A percentile compares a stretch with the other conserved stretches of the same genome.
Evolutionary conservation across 768 basidiomycete species (phyloP).

Genomic region (Ramaria rubella): DNA sequence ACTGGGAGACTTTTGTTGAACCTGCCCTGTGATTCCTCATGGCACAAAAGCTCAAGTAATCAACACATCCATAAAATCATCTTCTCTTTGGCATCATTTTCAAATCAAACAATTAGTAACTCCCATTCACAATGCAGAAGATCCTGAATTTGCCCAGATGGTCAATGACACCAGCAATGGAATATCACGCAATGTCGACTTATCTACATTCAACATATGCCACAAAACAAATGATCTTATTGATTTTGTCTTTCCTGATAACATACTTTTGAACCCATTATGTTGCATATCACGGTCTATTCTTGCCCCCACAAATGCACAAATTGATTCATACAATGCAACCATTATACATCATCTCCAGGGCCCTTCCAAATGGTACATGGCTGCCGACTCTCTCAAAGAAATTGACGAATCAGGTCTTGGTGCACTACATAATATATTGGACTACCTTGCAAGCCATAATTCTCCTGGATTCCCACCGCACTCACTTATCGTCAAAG

Average conservation of each 20-base stretch:
- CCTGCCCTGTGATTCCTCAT: slow-evolving; percentile 30
- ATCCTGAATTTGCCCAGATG: slow-evolving; percentile 29
- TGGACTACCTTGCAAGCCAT: too few species aligned
- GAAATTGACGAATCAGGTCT: slow-evolving; percentile 17
- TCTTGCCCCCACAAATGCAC: slow-evolving; percentile 32
- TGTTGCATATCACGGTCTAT: slow-evolving; percentile 27
- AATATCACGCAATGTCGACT: slow-evolving; percentile 18
- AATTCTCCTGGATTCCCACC: too few species aligned
- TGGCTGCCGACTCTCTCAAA: slow-evolving; percentile 21
- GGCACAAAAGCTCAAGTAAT: slow-evolving; percentile 26
- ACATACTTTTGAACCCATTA: slow-evolving; percentile 21
- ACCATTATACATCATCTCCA: slow-evolving; percentile 22
- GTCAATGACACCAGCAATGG: slow-evolving; percentile 35
- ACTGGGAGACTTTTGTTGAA: slow-evolving; percentile 37
- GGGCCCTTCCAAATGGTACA: slow-evolving; percentile 21
- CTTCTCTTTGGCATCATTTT: slow-evolving; percentile 29
- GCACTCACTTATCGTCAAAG: too few species aligned
- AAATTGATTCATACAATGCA: slow-evolving; percentile 32
- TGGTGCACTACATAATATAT: slow-evolving; percentile 8
- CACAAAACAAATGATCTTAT: slow-evolving; percentile 19
- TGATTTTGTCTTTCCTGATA: slow-evolving; percentile 23
- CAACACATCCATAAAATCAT: slow-evolving; percentile 31
- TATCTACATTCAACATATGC: slow-evolving; percentile 17
- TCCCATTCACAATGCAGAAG: slow-evolving; percentile 33
- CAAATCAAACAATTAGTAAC: slow-evolving; percentile 20